Conservation (phyloP, 768 basidiomycete species). For the Pholiota microspora region DNA sequence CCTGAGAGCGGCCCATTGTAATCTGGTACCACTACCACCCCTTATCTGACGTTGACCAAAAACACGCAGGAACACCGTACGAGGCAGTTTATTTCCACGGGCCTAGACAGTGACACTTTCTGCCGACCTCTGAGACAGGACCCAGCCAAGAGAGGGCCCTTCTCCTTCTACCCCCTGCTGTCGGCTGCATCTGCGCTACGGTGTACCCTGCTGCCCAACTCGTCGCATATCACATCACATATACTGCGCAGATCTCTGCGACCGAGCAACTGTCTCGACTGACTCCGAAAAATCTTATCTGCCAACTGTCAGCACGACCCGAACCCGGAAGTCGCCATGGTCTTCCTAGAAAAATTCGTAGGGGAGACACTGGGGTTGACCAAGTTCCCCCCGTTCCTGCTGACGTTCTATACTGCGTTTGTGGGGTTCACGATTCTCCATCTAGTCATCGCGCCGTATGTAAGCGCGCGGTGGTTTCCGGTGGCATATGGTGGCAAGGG, state of each 20-base stretch:
- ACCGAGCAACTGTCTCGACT: too few species aligned
- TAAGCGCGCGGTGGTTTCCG: conserved; percentile 47
- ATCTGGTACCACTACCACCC: not conserved
- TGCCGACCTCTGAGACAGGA: not conserved
- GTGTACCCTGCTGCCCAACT: too few species aligned
- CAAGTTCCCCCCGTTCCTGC: conserved; percentile 53
- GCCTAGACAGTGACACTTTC: not conserved
- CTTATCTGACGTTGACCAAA: not conserved
- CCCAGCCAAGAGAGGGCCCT: too few species aligned
- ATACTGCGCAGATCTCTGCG: too few species aligned
- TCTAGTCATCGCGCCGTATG: conserved; percentile 51
- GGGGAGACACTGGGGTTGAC: conserved; percentile 44
- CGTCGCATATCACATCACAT: too few species aligned
- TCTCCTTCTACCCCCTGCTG: not conserved
- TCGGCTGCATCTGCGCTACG: too few species aligned
- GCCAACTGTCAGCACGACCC: not conserved
- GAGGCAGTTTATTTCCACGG: not conserved
- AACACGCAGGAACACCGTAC: not conserved
- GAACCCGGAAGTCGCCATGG: conserved; percentile 5
- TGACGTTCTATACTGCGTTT: conserved; percentile 52
- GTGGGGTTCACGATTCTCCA: conserved; percentile 59
- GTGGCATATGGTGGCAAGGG: conserved; percentile 46
- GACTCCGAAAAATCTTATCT: not conserved
- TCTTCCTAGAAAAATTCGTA: conserved; percentile 25
- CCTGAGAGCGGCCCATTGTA: not conserved